Evolutionary conservation across 495 filamentous ascomycete genomes (phyloP).

Genomic region (Trypethelium eluteriae): DNA sequence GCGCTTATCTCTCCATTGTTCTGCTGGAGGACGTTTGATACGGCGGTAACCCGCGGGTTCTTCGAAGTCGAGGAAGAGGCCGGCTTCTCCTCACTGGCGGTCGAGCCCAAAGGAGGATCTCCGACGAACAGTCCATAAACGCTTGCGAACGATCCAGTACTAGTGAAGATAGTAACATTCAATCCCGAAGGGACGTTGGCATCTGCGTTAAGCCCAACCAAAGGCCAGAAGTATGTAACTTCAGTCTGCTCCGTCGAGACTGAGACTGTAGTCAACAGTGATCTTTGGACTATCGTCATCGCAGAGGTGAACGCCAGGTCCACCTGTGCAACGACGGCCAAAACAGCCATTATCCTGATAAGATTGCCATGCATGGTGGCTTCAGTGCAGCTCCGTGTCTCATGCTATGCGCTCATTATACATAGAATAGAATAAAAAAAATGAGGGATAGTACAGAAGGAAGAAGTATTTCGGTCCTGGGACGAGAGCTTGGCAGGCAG

Average conservation of each 20-base stretch:
- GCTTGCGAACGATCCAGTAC: neutral
- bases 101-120: neutral
- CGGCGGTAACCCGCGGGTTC: neutral
- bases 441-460: neutral
- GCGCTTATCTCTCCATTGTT: conserved; percentile 1
- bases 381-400: neutral
- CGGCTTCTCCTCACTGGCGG: neutral
- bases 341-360: neutral
- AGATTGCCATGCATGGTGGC: neutral
- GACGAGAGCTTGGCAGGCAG: neutral
- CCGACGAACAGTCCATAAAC: neutral
- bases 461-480: too few relatives aligned
- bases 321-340: neutral
- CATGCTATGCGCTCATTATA: neutral
- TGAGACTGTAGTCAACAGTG: neutral
- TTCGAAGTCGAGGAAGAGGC: neutral
- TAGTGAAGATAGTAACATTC: neutral
- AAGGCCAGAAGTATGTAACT: neutral
- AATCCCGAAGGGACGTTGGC: neutral
- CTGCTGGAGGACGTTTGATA: conserved; percentile 3
- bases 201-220: neutral
- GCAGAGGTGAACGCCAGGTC: conserved; percentile 1
- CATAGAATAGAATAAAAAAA: neutral
- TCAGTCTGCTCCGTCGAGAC: neutral
- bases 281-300: neutral